These are phyloP conservation scores for Teratosphaeria nubilosa DNA, from an alignment of 2,329 filamentous ascomycete species.

Conservation along the genomic window DNA sequence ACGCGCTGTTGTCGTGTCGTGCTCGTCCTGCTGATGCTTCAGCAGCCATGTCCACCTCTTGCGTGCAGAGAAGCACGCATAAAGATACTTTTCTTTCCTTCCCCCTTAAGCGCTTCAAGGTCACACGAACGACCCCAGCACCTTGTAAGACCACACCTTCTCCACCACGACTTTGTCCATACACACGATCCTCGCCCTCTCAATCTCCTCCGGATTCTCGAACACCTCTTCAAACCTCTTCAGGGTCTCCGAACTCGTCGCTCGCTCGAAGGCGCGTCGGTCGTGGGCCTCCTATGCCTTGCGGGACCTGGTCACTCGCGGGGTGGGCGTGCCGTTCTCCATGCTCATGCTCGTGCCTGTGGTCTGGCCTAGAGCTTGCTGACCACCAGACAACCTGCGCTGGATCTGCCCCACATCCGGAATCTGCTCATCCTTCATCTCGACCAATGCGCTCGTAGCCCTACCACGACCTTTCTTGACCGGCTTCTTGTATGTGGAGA, in stretches of 20 bases:
- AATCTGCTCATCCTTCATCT: slow-evolving; percentile 66
- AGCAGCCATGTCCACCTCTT: neutral
- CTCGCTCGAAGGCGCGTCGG: slow-evolving; percentile 3
- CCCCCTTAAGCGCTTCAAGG: neutral
- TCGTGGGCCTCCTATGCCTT: slow-evolving; percentile 47
- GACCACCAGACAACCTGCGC: slow-evolving; percentile 39
- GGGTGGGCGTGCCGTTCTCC: slow-evolving; percentile 21
- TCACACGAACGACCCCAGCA: slow-evolving; percentile 2
- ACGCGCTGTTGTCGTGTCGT: neutral
- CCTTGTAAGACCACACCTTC: slow-evolving; percentile 4
- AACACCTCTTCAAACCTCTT: neutral
- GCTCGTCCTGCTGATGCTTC: neutral
- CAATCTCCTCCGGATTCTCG: neutral
- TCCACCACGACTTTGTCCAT: neutral
- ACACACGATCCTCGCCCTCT: neutral
- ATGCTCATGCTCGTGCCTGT: slow-evolving; percentile 17
- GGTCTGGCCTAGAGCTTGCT: slow-evolving; percentile 24
- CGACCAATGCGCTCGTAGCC: slow-evolving; percentile 75
- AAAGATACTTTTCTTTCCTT: neutral
- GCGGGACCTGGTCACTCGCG: slow-evolving; percentile 54
- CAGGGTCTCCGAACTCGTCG: slow-evolving; percentile 5
- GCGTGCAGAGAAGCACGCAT: neutral
- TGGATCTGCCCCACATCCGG: slow-evolving; percentile 43
- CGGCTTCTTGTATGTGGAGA: slow-evolving; percentile 88
- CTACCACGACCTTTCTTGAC: slow-evolving; percentile 62